Base-by-base conservation (phyloP, 2,329 filamentous ascomycete genomes). In the Epichloe aotearoae region DNA sequence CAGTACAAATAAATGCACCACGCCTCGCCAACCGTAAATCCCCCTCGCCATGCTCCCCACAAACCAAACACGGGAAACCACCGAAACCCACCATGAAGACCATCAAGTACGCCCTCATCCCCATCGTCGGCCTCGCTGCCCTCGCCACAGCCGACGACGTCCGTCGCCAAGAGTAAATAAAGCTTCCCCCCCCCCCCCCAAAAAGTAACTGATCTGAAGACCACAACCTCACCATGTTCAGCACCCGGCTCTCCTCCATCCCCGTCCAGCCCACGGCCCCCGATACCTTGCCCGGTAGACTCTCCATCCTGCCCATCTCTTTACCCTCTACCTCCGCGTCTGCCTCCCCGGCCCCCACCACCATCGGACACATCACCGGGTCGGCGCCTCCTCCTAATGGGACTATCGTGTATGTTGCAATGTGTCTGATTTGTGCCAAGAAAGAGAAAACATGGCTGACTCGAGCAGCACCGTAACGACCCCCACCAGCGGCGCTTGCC, bases 121-220 rank as follows among this genome's bases (percentile, higher is more conserved):
- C 44, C 11, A 41, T 51, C 30, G 33, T 56, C 45, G 40, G 49
- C 43, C 20, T 56, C 43, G 52, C 44, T 36, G 43, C 44, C 52
- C 33, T 55, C n/a, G 50, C 44, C 8, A 37, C 49, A 2, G 48
- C 53, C 33, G 23, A 52, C 17, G 17, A 47, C 23, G 39, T 49
- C 8, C 47, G 33, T 10, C 48, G 44, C 17, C 49, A 53, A 30
- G 23, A 46, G 44, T 54, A 47, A 26, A 36, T 8, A 26, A 26
- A 26, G 23, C 23, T 2, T 7, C 37, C 19, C 19, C 37, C 19
- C 33, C 20, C 4, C 4, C 17, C 6, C 2, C n/a, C n/a, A n/a
- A n/a, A n/a, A 26, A 26, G 2, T 26, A 26, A 26, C 7, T 26
- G 7, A 26, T 26, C 7, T 3, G 23, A 8, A 26, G 23, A 26